These are phyloP conservation scores for Stemphylium vesicarium DNA, from an alignment of 2,329 filamentous ascomycete species.

Conservation along the genomic window DNA sequence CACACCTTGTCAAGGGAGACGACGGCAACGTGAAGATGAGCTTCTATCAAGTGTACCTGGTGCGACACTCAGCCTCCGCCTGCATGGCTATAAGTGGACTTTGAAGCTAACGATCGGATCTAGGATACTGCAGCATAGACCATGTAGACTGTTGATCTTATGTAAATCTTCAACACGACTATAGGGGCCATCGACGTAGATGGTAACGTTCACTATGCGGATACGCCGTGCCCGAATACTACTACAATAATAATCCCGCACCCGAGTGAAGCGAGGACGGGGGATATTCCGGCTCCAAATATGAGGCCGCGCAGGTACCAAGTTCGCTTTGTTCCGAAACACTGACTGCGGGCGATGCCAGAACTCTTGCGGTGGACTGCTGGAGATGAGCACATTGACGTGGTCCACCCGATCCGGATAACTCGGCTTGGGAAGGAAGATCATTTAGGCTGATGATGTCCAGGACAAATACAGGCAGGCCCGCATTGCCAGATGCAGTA, in stretches of 20 bases:
- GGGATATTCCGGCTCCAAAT: not conserved
- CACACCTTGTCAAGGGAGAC: constrained; percentile 58
- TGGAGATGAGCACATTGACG: not conserved
- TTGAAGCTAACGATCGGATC: constrained; percentile 10
- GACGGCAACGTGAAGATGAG: constrained; percentile 61
- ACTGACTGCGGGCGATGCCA: not conserved
- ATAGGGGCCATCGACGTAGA: not conserved
- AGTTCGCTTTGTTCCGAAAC: not conserved
- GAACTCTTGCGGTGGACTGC: not conserved
- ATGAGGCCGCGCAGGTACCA: not conserved
- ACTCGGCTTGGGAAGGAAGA: not conserved
- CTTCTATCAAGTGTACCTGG: constrained; percentile 63
- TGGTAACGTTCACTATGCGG: constrained; percentile 1
- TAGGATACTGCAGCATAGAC: constrained; percentile 28
- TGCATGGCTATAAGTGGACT: not conserved
- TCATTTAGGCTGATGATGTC: not conserved
- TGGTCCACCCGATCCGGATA: not conserved
- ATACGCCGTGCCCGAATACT: not conserved
- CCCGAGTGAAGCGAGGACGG: not conserved
- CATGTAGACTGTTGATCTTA: constrained; percentile 13
- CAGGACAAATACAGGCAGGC: not conserved
- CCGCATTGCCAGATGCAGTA: not conserved
- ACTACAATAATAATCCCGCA: not conserved
- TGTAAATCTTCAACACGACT: not conserved
- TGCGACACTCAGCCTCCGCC: constrained; percentile 42